Evolutionary conservation across 1,284 basidiomycete species (phyloP).

Genomic region (Sporisorium exsertum): DNA sequence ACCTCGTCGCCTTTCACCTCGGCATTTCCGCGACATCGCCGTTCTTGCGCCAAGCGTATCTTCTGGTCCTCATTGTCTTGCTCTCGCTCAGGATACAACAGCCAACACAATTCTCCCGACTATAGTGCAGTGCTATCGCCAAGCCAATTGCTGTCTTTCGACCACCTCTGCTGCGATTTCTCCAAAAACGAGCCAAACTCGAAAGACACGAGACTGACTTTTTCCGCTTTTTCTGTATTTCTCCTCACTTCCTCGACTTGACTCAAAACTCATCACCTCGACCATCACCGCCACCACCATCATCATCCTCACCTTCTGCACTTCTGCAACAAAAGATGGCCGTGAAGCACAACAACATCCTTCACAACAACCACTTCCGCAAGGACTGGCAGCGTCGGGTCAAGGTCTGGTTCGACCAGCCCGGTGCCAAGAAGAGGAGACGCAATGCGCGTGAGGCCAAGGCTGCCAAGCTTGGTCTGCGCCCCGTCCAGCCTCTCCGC

Average conservation of each 20-base stretch:
- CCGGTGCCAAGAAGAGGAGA: slow-evolving; percentile 95
- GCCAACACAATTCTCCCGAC: too few relatives aligned
- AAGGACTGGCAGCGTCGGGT: slow-evolving; percentile 86
- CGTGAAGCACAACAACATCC: slow-evolving; percentile 69
- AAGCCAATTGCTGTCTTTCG: neutral
- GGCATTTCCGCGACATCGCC: neutral
- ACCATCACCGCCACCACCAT: slow-evolving; percentile 6
- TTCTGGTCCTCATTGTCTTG: neutral
- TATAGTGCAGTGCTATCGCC: neutral
- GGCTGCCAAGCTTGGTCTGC: slow-evolving; percentile 90
- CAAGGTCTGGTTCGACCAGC: slow-evolving; percentile 99
- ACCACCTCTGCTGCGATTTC: neutral
- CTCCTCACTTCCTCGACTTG: neutral
- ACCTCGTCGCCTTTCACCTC: neutral
- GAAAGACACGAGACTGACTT: slow-evolving; percentile 27
- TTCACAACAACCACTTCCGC: slow-evolving; percentile 87
- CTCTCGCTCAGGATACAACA: neutral
- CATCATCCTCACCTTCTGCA: neutral
- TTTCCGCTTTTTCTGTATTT: slow-evolving; percentile 16
- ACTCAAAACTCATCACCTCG: neutral
- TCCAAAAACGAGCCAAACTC: slow-evolving; percentile 5
- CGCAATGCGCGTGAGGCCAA: slow-evolving; percentile 92
- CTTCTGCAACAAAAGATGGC: slow-evolving; percentile 52
- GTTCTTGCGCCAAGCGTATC: neutral
- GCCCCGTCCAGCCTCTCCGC: slow-evolving; percentile 90